phyloP scores from a whole-genome alignment of 805 yeast genomes.

The Myxozyma vanderwaltii region DNA sequence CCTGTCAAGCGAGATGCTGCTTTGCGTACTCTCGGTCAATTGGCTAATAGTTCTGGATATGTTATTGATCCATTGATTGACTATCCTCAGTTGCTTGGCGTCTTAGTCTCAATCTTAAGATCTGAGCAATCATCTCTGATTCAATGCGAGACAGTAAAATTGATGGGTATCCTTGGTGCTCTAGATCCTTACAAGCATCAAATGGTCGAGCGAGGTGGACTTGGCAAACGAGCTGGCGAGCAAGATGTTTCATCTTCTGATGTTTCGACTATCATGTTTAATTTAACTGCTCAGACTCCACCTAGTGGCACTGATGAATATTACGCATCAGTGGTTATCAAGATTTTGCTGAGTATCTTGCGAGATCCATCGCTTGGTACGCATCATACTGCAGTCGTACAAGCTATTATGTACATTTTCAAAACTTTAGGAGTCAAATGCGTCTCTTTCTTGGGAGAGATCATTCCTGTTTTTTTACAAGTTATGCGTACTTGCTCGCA shows the following conservation, averaged over 20 bases:
- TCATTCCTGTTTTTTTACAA: slow-evolving; percentile 80
- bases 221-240: slow-evolving; percentile 49
- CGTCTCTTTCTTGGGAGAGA: slow-evolving; percentile 83
- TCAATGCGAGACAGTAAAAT: slow-evolving; percentile 82
- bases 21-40: slow-evolving; percentile 79
- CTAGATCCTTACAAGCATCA: slow-evolving; percentile 94
- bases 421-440: slow-evolving; percentile 86
- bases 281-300: slow-evolving; percentile 90
- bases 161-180: slow-evolving; percentile 93
- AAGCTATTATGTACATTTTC: slow-evolving; percentile 88
- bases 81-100: slow-evolving; percentile 84
- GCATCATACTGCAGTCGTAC: slow-evolving; percentile 91
- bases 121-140: slow-evolving; percentile 74
- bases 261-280: slow-evolving; percentile 52
- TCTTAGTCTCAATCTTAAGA: slow-evolving; percentile 76
- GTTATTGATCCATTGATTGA: slow-evolving; percentile 91
- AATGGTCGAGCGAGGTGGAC: slow-evolving; percentile 77
- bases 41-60: slow-evolving; percentile 88
- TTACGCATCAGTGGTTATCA: slow-evolving; percentile 92
- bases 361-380: slow-evolving; percentile 81
- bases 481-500: slow-evolving; percentile 79
- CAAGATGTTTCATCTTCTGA: slow-evolving; percentile 90
- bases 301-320: slow-evolving; percentile 84
- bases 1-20: slow-evolving; percentile 87
- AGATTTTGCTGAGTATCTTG: slow-evolving; percentile 76